A percentile compares a stretch with the other conserved stretches of the same genome.
Conservation (phyloP, 441 rosid genomes). For the Eruca vesicaria region DNA sequence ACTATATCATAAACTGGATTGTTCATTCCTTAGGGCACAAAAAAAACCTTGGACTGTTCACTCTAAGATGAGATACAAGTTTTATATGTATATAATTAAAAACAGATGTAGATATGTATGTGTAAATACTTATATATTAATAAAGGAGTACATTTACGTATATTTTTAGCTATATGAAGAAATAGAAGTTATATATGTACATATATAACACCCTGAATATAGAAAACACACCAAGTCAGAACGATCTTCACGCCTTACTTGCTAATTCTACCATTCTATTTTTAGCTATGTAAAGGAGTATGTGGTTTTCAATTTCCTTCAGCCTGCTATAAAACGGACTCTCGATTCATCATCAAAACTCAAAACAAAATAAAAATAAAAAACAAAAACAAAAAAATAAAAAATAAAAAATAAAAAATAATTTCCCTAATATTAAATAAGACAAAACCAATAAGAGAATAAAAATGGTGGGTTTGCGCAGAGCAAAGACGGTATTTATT, state of each 20-base stretch:
- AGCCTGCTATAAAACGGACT: conserved; percentile 11
- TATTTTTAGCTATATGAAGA: not conserved
- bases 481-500: not conserved
- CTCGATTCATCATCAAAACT: not conserved
- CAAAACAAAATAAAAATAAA: not conserved
- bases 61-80: not conserved
- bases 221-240: conserved; percentile 20
- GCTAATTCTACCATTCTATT: not conserved
- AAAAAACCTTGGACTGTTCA: not conserved
- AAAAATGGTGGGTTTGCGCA: conserved; percentile 15
- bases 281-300: conserved; percentile 7
- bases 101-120: not conserved
- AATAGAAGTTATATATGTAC: not conserved
- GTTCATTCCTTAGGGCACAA: too few species aligned
- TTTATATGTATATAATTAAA: not conserved
- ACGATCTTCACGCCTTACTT: not conserved
- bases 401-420: not conserved
- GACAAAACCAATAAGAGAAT: not conserved
- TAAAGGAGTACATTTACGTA: not conserved
- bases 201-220: not conserved
- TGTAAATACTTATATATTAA: not conserved
- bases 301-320: conserved; percentile 6
- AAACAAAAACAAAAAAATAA: too few species aligned
- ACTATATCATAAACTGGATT: not conserved
- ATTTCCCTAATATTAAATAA: not conserved